Percentiles rank a stretch among this genome's conserved stretches.
These are phyloP conservation scores for Quercus dentata DNA, from an alignment of 306 rosid species.

Conservation along the genomic window DNA sequence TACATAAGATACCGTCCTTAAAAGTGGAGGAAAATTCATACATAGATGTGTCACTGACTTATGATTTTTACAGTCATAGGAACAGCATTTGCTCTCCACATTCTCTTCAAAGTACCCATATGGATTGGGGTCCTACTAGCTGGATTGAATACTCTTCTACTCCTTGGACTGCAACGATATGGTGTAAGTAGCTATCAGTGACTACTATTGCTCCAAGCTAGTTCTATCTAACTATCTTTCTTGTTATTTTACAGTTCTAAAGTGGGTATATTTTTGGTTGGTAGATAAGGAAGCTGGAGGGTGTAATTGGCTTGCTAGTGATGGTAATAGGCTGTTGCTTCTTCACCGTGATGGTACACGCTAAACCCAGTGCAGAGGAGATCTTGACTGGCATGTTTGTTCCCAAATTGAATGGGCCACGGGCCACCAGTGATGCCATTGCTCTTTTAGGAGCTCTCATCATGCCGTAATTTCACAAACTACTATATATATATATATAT, in stretches of 20 bases:
- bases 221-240: background rate
- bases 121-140: constrained; percentile 21
- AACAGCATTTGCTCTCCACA: constrained; percentile 16
- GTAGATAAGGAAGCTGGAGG: constrained; percentile 21
- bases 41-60: background rate
- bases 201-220: background rate
- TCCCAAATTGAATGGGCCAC: background rate
- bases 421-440: background rate
- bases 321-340: constrained; percentile 10
- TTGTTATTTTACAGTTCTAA: background rate
- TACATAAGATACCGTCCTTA: too few relatives aligned
- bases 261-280: background rate
- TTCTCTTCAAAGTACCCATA: constrained; percentile 8
- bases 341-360: constrained; percentile 7
- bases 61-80: constrained; percentile 4
- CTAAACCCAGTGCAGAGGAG: background rate
- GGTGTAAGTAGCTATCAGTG: background rate
- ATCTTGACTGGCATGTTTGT: constrained; percentile 5
- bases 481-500: too few relatives aligned
- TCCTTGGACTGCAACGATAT: constrained; percentile 18
- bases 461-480: constrained; percentile 12
- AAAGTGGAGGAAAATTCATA: too few relatives aligned
- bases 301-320: background rate
- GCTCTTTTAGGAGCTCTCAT: constrained; percentile 21
- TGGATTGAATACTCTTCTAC: constrained; percentile 13